phyloP scores from a whole-genome alignment of 495 filamentous ascomycete genomes.

The Penicillium chermesinum region DNA sequence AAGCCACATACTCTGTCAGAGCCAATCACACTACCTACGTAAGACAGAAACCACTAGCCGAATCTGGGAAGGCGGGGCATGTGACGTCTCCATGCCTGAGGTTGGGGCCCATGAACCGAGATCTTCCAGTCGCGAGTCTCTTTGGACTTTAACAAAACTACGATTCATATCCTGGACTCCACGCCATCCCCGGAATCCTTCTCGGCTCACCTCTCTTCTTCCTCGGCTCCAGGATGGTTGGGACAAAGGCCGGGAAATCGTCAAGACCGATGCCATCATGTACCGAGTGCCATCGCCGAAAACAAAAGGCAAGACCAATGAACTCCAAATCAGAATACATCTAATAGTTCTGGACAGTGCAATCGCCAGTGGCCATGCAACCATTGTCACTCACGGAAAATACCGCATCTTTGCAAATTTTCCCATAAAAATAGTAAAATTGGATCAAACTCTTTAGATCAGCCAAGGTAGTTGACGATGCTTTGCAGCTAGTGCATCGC shows the following conservation, averaged over 20 bases:
- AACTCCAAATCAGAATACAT: background rate
- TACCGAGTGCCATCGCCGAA: constrained; percentile 33
- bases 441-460: background rate
- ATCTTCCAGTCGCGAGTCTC: no score
- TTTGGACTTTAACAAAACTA: no score
- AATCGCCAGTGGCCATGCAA: constrained; percentile 35
- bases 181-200: no score
- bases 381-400: constrained; percentile 27
- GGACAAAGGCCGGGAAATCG: constrained; percentile 9
- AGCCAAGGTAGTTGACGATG: constrained; percentile 13
- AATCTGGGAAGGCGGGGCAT: background rate
- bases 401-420: constrained; percentile 30
- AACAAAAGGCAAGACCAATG: constrained; percentile 28
- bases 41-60: background rate
- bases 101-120: no score
- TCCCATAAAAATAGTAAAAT: constrained; percentile 9
- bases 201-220: background rate
- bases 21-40: constrained; percentile 4
- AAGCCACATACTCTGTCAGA: background rate
- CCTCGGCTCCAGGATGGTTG: constrained; percentile 9
- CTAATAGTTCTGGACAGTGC: constrained; percentile 22
- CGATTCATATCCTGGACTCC: no score
- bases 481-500: no score
- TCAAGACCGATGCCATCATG: constrained; percentile 21
- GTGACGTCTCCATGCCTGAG: background rate